Evolutionary conservation across 2,329 filamentous ascomycete genomes (phyloP).

Genomic region (Fusarium tanahbumbuense): DNA sequence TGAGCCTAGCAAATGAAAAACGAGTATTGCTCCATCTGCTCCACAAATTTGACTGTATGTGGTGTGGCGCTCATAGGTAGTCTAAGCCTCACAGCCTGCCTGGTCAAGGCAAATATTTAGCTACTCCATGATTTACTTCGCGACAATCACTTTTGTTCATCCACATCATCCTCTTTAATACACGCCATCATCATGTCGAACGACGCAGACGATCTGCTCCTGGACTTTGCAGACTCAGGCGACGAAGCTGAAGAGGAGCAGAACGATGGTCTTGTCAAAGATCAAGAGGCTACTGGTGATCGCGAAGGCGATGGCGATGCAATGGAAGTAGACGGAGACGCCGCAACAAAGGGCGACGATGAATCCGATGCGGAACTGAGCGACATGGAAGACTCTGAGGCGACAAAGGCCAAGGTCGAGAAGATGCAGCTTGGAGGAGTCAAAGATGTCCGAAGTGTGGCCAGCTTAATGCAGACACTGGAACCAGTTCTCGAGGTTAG

Average conservation of each 20-base stretch:
- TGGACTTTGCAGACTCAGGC: constrained; percentile 74
- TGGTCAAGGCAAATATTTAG: constrained; percentile 36
- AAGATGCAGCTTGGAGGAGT: constrained; percentile 81
- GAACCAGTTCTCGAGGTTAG: constrained; percentile 86
- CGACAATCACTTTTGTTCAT: constrained; percentile 28
- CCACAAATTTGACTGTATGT: neutral
- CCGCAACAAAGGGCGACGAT: constrained; percentile 64
- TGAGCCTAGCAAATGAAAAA: constrained; percentile 20
- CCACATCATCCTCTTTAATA: constrained; percentile 7
- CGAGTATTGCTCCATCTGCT: neutral
- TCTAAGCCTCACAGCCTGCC: constrained; percentile 44
- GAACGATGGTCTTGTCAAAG: constrained; percentile 60
- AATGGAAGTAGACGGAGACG: constrained; percentile 56
- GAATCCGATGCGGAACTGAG: constrained; percentile 57
- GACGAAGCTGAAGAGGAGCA: constrained; percentile 77
- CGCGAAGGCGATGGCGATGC: constrained; percentile 66
- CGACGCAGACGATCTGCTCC: constrained; percentile 89
- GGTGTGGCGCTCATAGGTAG: constrained; percentile 40
- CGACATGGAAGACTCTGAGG: constrained; percentile 71
- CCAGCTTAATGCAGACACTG: constrained; percentile 82
- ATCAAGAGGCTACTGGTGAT: constrained; percentile 53
- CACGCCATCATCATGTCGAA: constrained; percentile 76
- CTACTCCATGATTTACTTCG: constrained; percentile 17
- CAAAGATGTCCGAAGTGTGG: constrained; percentile 82
- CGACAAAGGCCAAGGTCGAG: constrained; percentile 81